Percentiles rank a stretch among this genome's conserved stretches.
Conservation (phyloP, 2,329 filamentous ascomycete species). For the Neophaeococcomyces aloes region DNA sequence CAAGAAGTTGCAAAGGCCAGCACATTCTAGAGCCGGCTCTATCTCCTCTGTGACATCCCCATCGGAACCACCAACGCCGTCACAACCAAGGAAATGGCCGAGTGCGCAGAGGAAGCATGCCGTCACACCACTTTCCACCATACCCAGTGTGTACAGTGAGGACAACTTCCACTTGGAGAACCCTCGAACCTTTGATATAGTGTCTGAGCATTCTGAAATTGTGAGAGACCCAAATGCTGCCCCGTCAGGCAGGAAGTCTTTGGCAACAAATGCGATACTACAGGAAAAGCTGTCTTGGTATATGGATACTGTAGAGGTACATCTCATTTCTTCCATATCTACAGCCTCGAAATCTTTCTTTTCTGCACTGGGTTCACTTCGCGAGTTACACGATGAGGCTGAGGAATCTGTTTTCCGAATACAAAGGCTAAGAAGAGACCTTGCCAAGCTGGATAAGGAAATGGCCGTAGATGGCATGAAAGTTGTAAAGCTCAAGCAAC, state of each 20-base stretch:
- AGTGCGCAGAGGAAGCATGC: constrained; percentile 54
- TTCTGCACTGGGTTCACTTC: constrained; percentile 78
- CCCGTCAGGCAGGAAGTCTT: constrained; percentile 57
- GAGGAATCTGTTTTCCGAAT: constrained; percentile 84
- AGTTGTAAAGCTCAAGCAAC: constrained; percentile 70
- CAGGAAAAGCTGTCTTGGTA: constrained; percentile 99
- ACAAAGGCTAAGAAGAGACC: constrained; percentile 65
- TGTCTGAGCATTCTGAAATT: constrained; percentile 94
- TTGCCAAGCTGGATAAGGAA: constrained; percentile 71
- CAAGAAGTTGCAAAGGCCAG: constrained; percentile 32
- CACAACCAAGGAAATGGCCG: constrained; percentile 34
- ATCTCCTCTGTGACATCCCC: constrained; percentile 36
- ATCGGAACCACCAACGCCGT: constrained; percentile 36
- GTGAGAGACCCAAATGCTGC: constrained; percentile 57
- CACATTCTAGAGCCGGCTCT: constrained; percentile 30
- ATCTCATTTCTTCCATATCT: constrained; percentile 91
- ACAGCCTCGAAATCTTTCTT: constrained; percentile 95
- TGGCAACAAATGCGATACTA: constrained; percentile 91
- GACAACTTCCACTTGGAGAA: constrained; percentile 93
- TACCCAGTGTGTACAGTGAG: constrained; percentile 88
- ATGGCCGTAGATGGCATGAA: constrained; percentile 77
- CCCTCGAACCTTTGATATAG: constrained; percentile 87
- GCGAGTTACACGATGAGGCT: constrained; percentile 83
- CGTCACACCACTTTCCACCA: constrained; percentile 78
- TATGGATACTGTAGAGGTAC: constrained; percentile 97